Conservation (phyloP, 257 asterid genomes). For the Misopates orontium region DNA sequence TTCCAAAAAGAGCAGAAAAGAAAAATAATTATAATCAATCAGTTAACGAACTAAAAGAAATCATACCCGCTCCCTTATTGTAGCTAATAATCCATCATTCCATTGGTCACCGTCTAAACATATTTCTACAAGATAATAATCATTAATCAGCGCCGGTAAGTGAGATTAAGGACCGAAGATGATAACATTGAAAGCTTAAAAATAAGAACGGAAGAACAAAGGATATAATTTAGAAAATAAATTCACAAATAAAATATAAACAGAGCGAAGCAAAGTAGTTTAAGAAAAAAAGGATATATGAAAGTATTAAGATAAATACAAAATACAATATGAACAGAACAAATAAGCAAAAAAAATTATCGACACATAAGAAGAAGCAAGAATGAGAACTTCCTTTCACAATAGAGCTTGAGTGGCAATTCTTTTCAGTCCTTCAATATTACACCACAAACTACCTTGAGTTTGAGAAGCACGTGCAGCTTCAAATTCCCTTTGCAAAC, state of each 20-base stretch:
- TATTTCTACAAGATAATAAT: constrained; percentile 60
- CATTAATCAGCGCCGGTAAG: constrained; percentile 29
- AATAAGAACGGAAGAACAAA: constrained; percentile 5
- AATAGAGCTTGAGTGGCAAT: background rate
- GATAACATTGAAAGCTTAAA: constrained; percentile 11
- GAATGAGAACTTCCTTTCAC: background rate
- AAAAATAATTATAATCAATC: constrained; percentile 19
- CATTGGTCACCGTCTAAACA: constrained; percentile 91
- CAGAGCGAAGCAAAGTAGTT: no score
- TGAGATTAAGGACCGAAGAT: constrained; percentile 9
- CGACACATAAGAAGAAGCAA: constrained; percentile 17
- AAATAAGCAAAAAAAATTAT: constrained; percentile 13
- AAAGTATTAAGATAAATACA: background rate
- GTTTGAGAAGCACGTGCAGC: constrained; percentile 85
- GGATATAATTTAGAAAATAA: constrained; percentile 4
- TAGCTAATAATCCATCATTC: constrained; percentile 97
- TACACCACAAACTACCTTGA: constrained; percentile 57
- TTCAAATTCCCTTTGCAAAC: constrained; percentile 87
- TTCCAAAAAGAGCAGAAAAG: constrained; percentile 14
- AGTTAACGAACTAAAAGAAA: constrained; percentile 9
- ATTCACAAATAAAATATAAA: background rate
- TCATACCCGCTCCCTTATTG: constrained; percentile 93
- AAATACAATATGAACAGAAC: background rate
- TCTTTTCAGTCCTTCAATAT: background rate
- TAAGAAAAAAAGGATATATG: no score